These are phyloP conservation scores for Effrenium voratum DNA, from an alignment of 73 alveolate species.

Conservation along the genomic window DNA sequence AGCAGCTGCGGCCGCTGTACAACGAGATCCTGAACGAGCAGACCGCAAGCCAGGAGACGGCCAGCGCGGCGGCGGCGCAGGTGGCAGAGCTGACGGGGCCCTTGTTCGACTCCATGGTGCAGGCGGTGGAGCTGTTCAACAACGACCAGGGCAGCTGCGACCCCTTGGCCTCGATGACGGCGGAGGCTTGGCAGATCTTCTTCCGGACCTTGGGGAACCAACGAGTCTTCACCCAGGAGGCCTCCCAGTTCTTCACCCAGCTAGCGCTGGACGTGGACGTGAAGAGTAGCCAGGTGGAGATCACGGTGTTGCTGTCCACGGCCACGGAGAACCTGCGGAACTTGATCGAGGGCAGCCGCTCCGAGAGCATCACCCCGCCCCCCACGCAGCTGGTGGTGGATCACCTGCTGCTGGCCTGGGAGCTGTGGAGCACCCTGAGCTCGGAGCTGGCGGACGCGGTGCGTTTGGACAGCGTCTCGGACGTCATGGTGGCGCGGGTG, in stretches of 20 bases:
- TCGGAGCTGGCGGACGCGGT: conserved; percentile 34
- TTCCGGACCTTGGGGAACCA: conserved; percentile 7
- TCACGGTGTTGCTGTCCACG: conserved; percentile 2
- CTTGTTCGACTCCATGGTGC: neutral
- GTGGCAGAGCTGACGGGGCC: neutral
- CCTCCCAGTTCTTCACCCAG: conserved; percentile 39
- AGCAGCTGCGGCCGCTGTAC: neutral
- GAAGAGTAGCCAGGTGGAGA: conserved; percentile 43
- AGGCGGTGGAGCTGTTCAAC: conserved; percentile 37
- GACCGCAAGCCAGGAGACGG: neutral
- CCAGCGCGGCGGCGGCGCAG: neutral
- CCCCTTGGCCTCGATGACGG: neutral
- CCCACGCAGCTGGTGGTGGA: neutral
- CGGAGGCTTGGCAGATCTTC: conserved; percentile 20
- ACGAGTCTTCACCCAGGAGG: conserved; percentile 5
- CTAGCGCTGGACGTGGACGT: conserved; percentile 22
- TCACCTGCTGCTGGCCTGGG: neutral
- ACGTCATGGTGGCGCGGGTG: neutral
- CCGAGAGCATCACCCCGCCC: neutral
- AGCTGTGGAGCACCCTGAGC: conserved; percentile 3
- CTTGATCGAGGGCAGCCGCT: neutral
- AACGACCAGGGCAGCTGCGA: neutral
- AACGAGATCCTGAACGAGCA: neutral
- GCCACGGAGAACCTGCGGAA: neutral
- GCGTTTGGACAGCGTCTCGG: neutral